These are phyloP conservation scores for Radiomyces spectabilis DNA, from an alignment of 192 early-diverging fungal species.

Conservation along the genomic window DNA sequence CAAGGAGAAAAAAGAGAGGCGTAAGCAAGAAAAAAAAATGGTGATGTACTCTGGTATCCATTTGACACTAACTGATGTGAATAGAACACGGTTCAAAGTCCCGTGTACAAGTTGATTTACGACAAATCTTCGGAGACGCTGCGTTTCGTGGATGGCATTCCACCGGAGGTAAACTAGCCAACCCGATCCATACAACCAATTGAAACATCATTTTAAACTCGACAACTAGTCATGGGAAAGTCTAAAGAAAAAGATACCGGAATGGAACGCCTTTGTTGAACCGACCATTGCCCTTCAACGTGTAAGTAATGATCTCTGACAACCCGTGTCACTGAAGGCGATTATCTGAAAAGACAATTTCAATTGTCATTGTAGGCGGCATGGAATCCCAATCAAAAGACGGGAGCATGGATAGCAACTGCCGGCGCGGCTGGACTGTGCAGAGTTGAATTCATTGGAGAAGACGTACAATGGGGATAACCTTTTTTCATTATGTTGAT, in stretches of 20 bases:
- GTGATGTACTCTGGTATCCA: neutral
- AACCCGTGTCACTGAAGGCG: too few relatives aligned
- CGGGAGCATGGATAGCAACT: constrained; percentile 12
- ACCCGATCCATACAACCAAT: too few relatives aligned
- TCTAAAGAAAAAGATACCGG: too few relatives aligned
- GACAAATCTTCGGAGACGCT: constrained; percentile 2
- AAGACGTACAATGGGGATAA: constrained; percentile 9
- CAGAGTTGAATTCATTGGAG: constrained; percentile 19
- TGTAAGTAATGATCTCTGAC: constrained; percentile 1
- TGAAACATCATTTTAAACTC: too few relatives aligned
- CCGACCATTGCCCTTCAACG: neutral
- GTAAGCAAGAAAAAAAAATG: neutral
- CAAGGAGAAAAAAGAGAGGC: neutral
- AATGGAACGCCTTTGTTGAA: neutral
- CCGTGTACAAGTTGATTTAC: constrained; percentile 12
- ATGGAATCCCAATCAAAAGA: constrained; percentile 17
- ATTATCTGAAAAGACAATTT: too few relatives aligned
- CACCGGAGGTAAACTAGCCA: neutral
- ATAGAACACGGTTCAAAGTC: neutral
- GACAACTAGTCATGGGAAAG: too few relatives aligned
- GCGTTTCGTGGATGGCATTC: constrained; percentile 15
- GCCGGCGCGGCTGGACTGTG: constrained; percentile 20
- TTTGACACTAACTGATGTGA: neutral
- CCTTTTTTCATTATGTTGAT: neutral
- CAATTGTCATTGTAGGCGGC: constrained; percentile 2